Base-by-base conservation (phyloP, 495 filamentous ascomycete species). In the Evernia prunastri region DNA sequence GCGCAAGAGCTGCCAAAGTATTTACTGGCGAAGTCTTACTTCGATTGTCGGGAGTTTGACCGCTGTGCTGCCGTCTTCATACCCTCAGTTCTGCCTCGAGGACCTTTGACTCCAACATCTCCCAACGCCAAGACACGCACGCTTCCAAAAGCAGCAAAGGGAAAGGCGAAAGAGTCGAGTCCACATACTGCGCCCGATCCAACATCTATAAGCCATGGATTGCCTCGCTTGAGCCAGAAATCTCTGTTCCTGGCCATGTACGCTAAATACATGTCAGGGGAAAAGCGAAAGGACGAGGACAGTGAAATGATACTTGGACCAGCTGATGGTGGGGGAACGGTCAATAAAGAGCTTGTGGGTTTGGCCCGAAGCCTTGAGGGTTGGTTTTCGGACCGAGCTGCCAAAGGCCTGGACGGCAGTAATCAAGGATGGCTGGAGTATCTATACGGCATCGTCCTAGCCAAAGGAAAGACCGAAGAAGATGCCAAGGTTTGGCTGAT, bases 241-340 rank as follows among this genome's bases (percentile, higher is more conserved):
- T 88, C 91, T 20, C 72, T 96, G n/a, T 99, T 99, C 71, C 80
- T 99, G 42, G 87, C 91, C 1, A 79, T 97, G 18, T 99, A 99
- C 68, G 89, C 95, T 27, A 95, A 91, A 65, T 92, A 89, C 70
- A 82, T 99, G 60, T 87, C 93, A 1, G 95, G 95, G 4, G 95
- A 97, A 78, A 99, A 99, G 78, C 84, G 88, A 59, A 96, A 90
- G 73, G 88, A 96, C 72, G 95, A 99, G 71, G 95, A 97, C 39
- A 89, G 89, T 33, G 95, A 99, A 76, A 97, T 96, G 91, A 89
- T 99, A 10, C 81, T 99, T 73, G 95, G 95, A 0, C 95, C 95
- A 0, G 84, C 90, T 39, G 95, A 99, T 73, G 85, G 89, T 20
- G 92, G 91, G 0, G 82, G 84, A 53, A 89, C 90, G 8, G 75